phyloP scores from a whole-genome alignment of 2,329 filamentous ascomycete species.

The Orbilia quercus region DNA sequence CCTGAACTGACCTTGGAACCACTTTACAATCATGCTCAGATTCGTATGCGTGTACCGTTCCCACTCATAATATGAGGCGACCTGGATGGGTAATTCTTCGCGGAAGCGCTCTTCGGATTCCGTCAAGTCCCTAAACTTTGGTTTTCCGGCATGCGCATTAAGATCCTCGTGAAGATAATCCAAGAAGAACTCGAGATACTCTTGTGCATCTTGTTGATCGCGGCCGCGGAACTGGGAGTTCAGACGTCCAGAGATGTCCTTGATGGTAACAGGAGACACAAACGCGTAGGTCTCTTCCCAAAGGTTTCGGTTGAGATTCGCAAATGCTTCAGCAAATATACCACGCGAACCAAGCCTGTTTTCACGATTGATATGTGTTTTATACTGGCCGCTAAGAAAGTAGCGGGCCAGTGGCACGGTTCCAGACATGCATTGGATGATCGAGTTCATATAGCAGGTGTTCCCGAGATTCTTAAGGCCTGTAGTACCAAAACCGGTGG shows the following conservation, averaged over 20 bases:
- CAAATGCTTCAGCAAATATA: conserved; percentile 69
- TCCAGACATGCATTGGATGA: conserved; percentile 91
- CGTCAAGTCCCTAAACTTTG: conserved; percentile 70
- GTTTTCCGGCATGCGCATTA: conserved; percentile 74
- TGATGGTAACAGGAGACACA: conserved; percentile 60
- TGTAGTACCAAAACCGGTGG: conserved; percentile 75
- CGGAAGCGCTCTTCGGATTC: conserved; percentile 71
- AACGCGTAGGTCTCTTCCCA: conserved; percentile 59
- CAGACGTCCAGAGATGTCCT: conserved; percentile 73
- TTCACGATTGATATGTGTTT: conserved; percentile 81
- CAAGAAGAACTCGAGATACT: conserved; percentile 86
- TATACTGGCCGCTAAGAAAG: conserved; percentile 81
- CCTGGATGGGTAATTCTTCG: conserved; percentile 71
- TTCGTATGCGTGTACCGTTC: conserved; percentile 75
- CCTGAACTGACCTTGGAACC: conserved; percentile 80
- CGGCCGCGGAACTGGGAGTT: conserved; percentile 77
- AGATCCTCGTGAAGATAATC: conserved; percentile 87
- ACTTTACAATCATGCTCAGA: conserved; percentile 78
- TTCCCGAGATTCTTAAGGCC: conserved; percentile 93
- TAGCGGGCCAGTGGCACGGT: conserved; percentile 94
- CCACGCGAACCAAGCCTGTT: conserved; percentile 76
- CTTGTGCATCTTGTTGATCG: conserved; percentile 88
- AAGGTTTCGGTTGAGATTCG: conserved; percentile 65
- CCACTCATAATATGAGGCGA: conserved; percentile 81
- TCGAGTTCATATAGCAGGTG: conserved; percentile 99